Base-by-base conservation (phyloP, 352 stramenopile genomes). In the Vaucheria bursata region DNA sequence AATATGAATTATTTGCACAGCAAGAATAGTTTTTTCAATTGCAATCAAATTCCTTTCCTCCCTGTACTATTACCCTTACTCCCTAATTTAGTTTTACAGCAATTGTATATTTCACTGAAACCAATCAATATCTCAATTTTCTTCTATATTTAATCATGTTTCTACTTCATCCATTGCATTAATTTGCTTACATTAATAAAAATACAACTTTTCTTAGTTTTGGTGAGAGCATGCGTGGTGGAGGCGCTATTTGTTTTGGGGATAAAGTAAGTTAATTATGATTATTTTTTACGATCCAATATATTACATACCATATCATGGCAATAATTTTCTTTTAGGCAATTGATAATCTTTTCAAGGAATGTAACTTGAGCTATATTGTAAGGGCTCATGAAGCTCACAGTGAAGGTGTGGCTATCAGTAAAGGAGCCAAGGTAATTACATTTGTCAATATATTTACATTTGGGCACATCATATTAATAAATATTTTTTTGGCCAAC, bases 311-410 rank as follows among this genome's bases (percentile, higher is more conserved):
- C 25, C 45, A 59, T 59, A 25, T 59, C 12, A 59, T 59, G 45
- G 25, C n/a, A n/a, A n/a, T n/a, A n/a, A n/a, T n/a, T n/a, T n/a
- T n/a, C n/a, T n/a, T n/a, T n/a, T n/a, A 69, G 73, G 91, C 91
- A 29, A 90, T 96, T 0, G 73, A 81, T 31, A 89, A 90, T 5
- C 79, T 83, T 73, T 52, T 83, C 7, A 80, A 37, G 1, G 37
- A 83, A 67, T 65, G 94, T 35, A 86, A 89, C 40, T 89, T 92
- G 71, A 91, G 87, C 32, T 95, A 94, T 77, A 95, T 95, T 74
- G 91, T 95, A 85, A 85, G 91, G 1, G 91, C 90, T 8, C 91
- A 96, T 79, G 91, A 96, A 76, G 90, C 91, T 2, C 91, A 95
- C 79, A 89, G 89, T 7, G 89, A 93, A 75, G 91, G 91, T 70